These are phyloP conservation scores for Candida fluviatilis DNA, from an alignment of 805 yeast species.

Conservation along the genomic window DNA sequence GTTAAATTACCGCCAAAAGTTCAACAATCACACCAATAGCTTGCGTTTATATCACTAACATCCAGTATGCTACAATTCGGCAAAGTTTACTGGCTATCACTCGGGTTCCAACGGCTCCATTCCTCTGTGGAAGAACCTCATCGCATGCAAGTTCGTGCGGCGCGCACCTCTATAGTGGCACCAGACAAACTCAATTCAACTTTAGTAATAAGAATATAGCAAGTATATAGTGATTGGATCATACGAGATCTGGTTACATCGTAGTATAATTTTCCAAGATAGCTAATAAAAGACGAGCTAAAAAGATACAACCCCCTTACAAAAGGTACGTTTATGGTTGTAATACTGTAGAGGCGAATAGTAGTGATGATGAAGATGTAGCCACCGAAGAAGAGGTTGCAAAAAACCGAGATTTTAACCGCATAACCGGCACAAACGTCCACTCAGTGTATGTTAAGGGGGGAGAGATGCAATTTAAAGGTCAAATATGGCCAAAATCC, in stretches of 20 bases:
- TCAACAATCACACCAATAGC: too few relatives aligned
- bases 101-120: too few relatives aligned
- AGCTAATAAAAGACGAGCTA: conserved; percentile 87
- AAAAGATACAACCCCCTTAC: conserved; percentile 77
- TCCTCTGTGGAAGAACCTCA: too few relatives aligned
- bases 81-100: too few relatives aligned
- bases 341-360: conserved; percentile 19
- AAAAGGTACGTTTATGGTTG: conserved; percentile 63
- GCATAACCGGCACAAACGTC: conserved; percentile 23
- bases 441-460: conserved; percentile 32
- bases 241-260: background rate
- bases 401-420: conserved; percentile 21
- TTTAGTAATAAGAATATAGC: too few relatives aligned
- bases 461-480: conserved; percentile 13
- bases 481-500: conserved; percentile 46
- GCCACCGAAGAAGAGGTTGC: conserved; percentile 13
- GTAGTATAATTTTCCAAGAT: conserved; percentile 32
- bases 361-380: conserved; percentile 23
- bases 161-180: too few relatives aligned
- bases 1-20: too few relatives aligned
- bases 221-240: too few relatives aligned
- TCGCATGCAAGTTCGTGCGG: too few relatives aligned
- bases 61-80: too few relatives aligned
- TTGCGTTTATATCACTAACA: too few relatives aligned
- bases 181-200: too few relatives aligned